Base-by-base conservation (phyloP, 371 early-diverging fungal genomes). In the Fennellomyces sp. region DNA sequence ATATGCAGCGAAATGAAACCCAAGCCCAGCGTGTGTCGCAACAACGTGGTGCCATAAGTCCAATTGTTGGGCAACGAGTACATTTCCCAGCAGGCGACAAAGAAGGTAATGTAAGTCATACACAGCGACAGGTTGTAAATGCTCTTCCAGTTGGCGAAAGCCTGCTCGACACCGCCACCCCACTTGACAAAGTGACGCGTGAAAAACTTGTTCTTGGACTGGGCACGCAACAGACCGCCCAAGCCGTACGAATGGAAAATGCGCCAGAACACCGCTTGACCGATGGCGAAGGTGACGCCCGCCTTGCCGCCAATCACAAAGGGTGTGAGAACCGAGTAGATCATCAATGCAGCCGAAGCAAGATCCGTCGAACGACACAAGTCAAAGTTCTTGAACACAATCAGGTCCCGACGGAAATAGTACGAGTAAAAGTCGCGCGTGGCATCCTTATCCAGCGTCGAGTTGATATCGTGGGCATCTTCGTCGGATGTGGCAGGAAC, bases 171-270 rank as follows among this genome's bases (percentile, higher is more conserved):
- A 49, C 87, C 88, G 12, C 90, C 92, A 17, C 98, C 98, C 70
- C 87, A 89, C 69, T 91, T 93, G 66, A 98, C 92, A 64, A 92
- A 97, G 76, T 95, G 94, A 51, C 92, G 87, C 5, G 92, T 97
- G 68, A 94, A 95, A 35, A 85, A 85, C 66, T 94, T 93, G 64
- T 75, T 70, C 10, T 75, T 74, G 51, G 92, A 92, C 69, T 98
- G 97, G 42, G 81, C 70, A 31, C 78, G 80, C 57, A 98, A 79
- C 17, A 97, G 68, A 3, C 66, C 56, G 21, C 97, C 97, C 19
- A 93, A 82, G 0, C 86, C 90, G 57, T 87, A 86, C 3, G 94
- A 91, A 68, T 94, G 91, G 59, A 94, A 72, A 28, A 93, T 61
- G 12, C 94, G 84, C 98, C 98, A 98, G 27, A 92, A 61, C 1